These are phyloP conservation scores for Picochlorum sp. DNA, from an alignment of 139 green algal genomes.

Conservation along the genomic window DNA sequence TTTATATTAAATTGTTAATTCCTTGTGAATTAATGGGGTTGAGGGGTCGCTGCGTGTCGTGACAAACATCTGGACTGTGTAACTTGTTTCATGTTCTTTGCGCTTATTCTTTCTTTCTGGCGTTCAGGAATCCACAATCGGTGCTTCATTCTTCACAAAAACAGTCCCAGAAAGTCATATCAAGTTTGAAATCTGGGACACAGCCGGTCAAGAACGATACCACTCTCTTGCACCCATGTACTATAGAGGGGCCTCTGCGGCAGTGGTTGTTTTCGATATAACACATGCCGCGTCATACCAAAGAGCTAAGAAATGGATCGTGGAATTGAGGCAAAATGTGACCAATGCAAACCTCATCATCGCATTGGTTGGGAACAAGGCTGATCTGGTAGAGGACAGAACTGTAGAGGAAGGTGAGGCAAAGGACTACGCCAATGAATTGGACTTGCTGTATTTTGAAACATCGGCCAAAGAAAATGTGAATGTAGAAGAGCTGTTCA, in stretches of 20 bases:
- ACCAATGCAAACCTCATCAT: conserved; percentile 91
- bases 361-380: conserved; percentile 96
- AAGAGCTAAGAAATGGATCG: conserved; percentile 85
- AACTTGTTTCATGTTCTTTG: not conserved
- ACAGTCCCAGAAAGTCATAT: conserved; percentile 88
- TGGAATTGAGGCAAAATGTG: conserved; percentile 61
- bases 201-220: conserved; percentile 95
- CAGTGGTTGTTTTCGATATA: conserved; percentile 87
- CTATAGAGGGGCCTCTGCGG: conserved; percentile 91
- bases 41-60: no score
- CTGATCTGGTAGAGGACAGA: conserved; percentile 66
- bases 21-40: not conserved
- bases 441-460: conserved; percentile 79
- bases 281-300: conserved; percentile 77
- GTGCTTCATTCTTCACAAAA: conserved; percentile 96
- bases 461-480: conserved; percentile 80
- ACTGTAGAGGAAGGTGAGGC: conserved; percentile 37
- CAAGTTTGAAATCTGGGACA: conserved; percentile 99
- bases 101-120: not conserved
- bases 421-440: conserved; percentile 75
- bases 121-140: conserved; percentile 93
- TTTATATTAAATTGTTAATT: not conserved
- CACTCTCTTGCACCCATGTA: conserved; percentile 98
- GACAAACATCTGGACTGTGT: not conserved
- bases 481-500: conserved; percentile 82